Evolutionary conservation across 768 basidiomycete species (phyloP), one percentile per base, ranked within the genome.

Genomic region (Lyophyllum decastes): DNA sequence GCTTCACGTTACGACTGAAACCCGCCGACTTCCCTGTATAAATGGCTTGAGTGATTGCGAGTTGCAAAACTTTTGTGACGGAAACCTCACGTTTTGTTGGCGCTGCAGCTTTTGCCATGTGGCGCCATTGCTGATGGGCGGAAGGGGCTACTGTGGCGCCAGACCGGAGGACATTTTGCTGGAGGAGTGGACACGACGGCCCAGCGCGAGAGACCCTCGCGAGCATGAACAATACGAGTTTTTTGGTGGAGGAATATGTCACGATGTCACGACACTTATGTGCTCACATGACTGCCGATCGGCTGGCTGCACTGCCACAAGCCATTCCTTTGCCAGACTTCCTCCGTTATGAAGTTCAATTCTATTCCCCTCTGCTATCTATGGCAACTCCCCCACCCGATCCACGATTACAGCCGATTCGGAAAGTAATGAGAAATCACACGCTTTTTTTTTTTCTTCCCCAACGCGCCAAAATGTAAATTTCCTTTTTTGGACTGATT

Each of bases 191-290:
- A 46, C 22, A 48, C 2, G 61, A 59, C 6, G 61, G 54, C 22
- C 61, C 61, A 17, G 54, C 57, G 17, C 61, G 57, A 50, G 54
- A 17, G 38, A 33, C 45, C 17, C 51, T 50, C 6, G 47, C 40
- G 12, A 58, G 46, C 57, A 61, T 58, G 16, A 45, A 41, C 47
- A 52, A 41, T 44, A 52, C 38, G 17, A 26, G 43, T 41, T 52
- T 52, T 52, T 27, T 44, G 9, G 3, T 38, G 35, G 35, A 12
- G 35, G 35, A 38, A 30, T 4, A 30, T 30, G 30, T 30, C 30
- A 30, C 30, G 10, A 10, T 30, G 30, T 30, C 30, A 30, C 30
- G 10, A n/a, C n/a, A n/a, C n/a, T n/a, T n/a, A n/a, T n/a, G n/a
- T n/a, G n/a, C n/a, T n/a, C n/a, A n/a, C n/a, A n/a, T n/a, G n/a